Evolutionary conservation across 768 basidiomycete species (phyloP).

Genomic region (Amanita inopinata): DNA sequence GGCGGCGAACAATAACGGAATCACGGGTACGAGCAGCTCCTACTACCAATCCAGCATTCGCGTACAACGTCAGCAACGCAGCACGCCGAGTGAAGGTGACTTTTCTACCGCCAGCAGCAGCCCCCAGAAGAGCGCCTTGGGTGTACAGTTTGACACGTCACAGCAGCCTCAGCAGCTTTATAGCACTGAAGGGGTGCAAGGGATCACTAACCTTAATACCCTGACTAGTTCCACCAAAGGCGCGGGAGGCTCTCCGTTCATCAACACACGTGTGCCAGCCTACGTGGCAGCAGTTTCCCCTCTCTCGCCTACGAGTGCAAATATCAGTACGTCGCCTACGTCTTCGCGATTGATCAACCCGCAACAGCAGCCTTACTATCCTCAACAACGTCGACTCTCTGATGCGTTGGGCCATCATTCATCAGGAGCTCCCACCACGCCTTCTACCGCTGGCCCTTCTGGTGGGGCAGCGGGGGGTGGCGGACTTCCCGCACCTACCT

Average conservation of each 20-base stretch:
- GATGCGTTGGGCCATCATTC: slow-evolving; percentile 20
- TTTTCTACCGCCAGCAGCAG: neutral
- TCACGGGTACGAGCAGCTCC: slow-evolving; percentile 18
- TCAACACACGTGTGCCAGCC: slow-evolving; percentile 31
- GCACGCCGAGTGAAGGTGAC: slow-evolving; percentile 6
- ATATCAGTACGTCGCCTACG: slow-evolving; percentile 36
- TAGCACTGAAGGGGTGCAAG: slow-evolving; percentile 11
- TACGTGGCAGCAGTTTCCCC: slow-evolving; percentile 15
- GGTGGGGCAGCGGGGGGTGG: neutral
- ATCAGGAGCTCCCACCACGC: slow-evolving; percentile 12
- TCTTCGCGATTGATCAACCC: slow-evolving; percentile 29
- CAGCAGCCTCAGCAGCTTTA: slow-evolving; percentile 15
- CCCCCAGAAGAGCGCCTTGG: slow-evolving; percentile 7
- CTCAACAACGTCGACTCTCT: slow-evolving; percentile 31
- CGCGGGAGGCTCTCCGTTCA: slow-evolving; percentile 23
- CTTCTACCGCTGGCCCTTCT: slow-evolving; percentile 12
- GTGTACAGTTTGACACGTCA: slow-evolving; percentile 4
- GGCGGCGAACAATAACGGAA: slow-evolving; percentile 16
- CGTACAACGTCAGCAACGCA: slow-evolving; percentile 14
- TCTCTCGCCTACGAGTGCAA: slow-evolving; percentile 6
- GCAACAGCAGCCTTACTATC: slow-evolving; percentile 36
- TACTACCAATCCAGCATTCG: slow-evolving; percentile 1
- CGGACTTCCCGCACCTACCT: slow-evolving; percentile 13
- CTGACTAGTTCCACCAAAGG: no score
- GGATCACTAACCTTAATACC: no score